A percentile compares a stretch with the other conserved stretches of the same genome.
These are phyloP conservation scores for Stagonosporopsis rhizophila DNA, from an alignment of 2,329 filamentous ascomycete genomes.

Conservation along the genomic window DNA sequence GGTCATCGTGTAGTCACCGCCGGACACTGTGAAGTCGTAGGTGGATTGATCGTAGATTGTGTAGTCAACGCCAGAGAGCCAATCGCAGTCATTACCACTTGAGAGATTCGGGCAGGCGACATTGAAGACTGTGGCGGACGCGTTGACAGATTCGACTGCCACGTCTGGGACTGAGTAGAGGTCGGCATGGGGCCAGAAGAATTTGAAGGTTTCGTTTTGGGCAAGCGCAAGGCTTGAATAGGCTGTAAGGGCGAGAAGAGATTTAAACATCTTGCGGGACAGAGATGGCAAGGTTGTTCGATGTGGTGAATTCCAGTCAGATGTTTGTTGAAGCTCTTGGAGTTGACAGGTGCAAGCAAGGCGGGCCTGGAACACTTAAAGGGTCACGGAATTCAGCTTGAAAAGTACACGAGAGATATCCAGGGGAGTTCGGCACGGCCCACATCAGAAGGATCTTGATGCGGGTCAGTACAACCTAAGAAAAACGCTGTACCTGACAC, in stretches of 20 bases:
- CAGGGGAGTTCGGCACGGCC: neutral
- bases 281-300: neutral
- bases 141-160: neutral
- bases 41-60: neutral
- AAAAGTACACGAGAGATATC: neutral
- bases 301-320: neutral
- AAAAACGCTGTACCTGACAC: neutral
- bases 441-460: neutral
- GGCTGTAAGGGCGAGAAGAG: neutral
- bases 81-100: neutral
- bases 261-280: neutral
- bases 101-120: neutral
- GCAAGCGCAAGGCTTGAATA: neutral
- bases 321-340: neutral
- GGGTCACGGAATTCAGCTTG: neutral
- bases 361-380: neutral
- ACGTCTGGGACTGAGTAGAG: neutral
- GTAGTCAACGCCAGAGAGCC: neutral
- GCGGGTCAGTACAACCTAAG: neutral
- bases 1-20: neutral
- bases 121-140: neutral
- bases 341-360: neutral
- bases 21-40: slow-evolving; percentile 2
- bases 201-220: neutral
- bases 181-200: neutral